phyloP scores from a whole-genome alignment of 2,329 filamentous ascomycete species.

The Leptosphaerulina australis region DNA sequence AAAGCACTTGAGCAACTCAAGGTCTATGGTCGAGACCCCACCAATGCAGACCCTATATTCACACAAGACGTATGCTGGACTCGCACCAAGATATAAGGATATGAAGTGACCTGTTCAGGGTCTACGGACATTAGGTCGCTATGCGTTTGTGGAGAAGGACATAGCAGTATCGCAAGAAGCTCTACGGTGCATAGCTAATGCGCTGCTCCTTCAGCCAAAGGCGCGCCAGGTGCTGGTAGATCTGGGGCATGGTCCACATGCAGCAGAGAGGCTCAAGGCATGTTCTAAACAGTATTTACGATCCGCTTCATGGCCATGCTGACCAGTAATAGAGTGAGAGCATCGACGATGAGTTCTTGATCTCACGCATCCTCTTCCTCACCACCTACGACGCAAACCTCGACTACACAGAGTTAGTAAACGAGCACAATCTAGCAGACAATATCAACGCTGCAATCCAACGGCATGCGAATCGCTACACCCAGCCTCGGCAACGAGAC shows the following conservation, averaged over 20 bases:
- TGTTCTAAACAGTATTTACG: slow-evolving; percentile 1
- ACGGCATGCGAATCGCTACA: slow-evolving; percentile 64
- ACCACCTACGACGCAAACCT: slow-evolving; percentile 77
- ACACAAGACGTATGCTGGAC: slow-evolving; percentile 67
- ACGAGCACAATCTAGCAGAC: slow-evolving; percentile 69
- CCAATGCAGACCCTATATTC: slow-evolving; percentile 80
- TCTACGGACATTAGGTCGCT: slow-evolving; percentile 71
- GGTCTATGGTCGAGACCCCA: slow-evolving; percentile 73
- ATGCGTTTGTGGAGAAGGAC: slow-evolving; percentile 73
- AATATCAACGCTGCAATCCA: slow-evolving; percentile 71
- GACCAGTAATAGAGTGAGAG: slow-evolving; percentile 61
- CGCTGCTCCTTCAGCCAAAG: slow-evolving; percentile 71
- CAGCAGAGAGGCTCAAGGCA: slow-evolving; percentile 71
- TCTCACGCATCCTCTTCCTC: slow-evolving; percentile 78
- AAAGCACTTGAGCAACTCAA: slow-evolving; percentile 70
- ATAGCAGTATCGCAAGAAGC: slow-evolving; percentile 70
- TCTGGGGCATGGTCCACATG: slow-evolving; percentile 68
- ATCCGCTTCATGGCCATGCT: not conserved
- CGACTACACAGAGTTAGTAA: slow-evolving; percentile 68
- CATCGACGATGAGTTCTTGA: slow-evolving; percentile 84
- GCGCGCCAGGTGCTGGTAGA: slow-evolving; percentile 77
- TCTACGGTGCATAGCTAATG: slow-evolving; percentile 83
- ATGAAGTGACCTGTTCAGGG: slow-evolving; percentile 60
- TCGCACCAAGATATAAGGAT: not conserved
- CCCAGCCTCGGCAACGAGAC: slow-evolving; percentile 39